Base-by-base conservation (phyloP, 1,139 yeast genomes). In the Schwanniomyces etchellsii region DNA sequence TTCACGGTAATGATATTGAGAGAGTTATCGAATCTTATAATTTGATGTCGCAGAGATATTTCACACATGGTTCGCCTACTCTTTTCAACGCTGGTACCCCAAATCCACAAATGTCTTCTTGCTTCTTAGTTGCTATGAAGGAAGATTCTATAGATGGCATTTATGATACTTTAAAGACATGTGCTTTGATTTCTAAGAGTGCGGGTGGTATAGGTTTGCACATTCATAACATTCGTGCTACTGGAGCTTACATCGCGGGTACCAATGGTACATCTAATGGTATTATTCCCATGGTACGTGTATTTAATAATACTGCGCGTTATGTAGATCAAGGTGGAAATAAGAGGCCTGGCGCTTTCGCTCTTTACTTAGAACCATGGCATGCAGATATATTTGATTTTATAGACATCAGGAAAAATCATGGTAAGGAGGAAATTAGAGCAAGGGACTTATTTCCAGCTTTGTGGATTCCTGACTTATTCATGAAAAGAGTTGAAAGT, bases 31-130 rank as follows among this genome's bases (percentile, higher is more conserved):
- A 85, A 62, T 79, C 95, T 29, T 85, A 86, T 59, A 77, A 82
- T 52, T 66, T 77, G 57, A 86, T 85, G 95, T 82, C 94, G 17
- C 74, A 71, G 54, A 79, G 83, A 60, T 82, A 70, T 57, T 85
- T 85, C 63, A 83, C 89, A 25, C 95, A 85, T 50, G 95, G 91
- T 18, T 82, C 94, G 24, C 95, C 95, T 30, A 86, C 95, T 15
- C 66, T 85, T 39, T 85, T 82, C 69, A 86, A 85, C 47, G 89
- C 95, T 20, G 95, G 95, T 49, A 85, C 95, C 29, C 89, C 89
- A 39, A 71, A 70, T 47, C 85, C 93, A 26, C 91, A 81, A 55
- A 79, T 85, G 43, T 73, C 79, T 7, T 72, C 78, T 5, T 74
- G 80, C 41, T 74, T 73, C 50, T 53, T 73, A 27, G 57, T 74